Base-by-base conservation (phyloP, 148 eudicot species). In the Rhododendron williamsianum region DNA sequence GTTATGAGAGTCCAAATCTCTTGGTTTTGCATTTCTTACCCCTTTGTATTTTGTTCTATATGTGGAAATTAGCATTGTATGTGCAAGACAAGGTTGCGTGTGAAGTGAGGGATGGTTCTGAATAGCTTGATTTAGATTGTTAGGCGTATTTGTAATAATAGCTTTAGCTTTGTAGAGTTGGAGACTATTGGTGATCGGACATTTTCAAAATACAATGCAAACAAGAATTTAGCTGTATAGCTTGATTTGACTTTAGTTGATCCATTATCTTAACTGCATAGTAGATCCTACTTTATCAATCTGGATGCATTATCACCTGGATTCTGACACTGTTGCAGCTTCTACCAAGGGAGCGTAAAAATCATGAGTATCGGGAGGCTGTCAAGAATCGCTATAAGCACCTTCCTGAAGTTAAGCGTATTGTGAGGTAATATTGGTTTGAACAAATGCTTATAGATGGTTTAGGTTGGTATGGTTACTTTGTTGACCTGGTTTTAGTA, bases 321-420 rank as follows among this genome's bases (percentile, higher is more conserved):
- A 74, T 90, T 56, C 82, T 80, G 81, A 69, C 48, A 35, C 54
- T 83, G 12, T 83, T 87, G 85, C 98, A 96, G 99, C 86, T 96
- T 91, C 93, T 92, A 36, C 99, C 99, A 11, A 92, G 99, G 85
- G 99, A 96, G 81, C 93, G 91, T 56, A 96, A 91, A 88, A 95
- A 90, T 84, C 99, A 96, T 33, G 95, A 94, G 72, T 96, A 95
- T 88, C n/a, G 89, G 81, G 94, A 91, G 76, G 94, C 97, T 81
- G 91, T 96, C 74, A 90, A 86, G 91, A 93, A 91, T 25, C 98
- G 99, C 85, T 94, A 92, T 92, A 94, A 91, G 92, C 95, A 94
- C 83, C 97, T 94, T 87, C 93, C 91, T 78, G 99, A 95, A 72
- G 94, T 96, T 73, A 93, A 92, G 91, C 95, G 98, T 85, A 95